Conservation (phyloP, 257 asterid species). For the Apocynum venetum region DNA sequence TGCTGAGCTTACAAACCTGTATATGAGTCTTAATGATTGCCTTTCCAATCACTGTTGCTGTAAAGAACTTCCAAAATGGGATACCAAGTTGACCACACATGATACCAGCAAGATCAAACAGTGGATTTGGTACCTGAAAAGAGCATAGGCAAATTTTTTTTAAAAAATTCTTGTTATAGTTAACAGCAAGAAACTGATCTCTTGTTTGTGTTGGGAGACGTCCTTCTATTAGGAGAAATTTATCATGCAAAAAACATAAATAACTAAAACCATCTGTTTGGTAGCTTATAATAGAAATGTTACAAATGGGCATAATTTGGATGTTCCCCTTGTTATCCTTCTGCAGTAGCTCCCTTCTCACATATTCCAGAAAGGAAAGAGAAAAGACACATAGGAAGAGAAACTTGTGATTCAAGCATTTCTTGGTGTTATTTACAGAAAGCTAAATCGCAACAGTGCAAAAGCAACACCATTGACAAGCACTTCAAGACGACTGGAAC, state of each 20-base stretch:
- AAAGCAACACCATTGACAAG: neutral
- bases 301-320: neutral
- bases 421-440: neutral
- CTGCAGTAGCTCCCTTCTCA: neutral
- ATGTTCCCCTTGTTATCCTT: neutral
- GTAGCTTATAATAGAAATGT: neutral
- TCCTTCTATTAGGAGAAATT: neutral
- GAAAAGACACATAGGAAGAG: neutral
- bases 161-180: neutral
- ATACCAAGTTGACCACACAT: constrained; percentile 42
- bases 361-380: neutral
- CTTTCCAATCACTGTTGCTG: constrained; percentile 34
- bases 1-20: constrained; percentile 24
- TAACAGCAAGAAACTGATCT: neutral
- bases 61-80: constrained; percentile 36
- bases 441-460: neutral
- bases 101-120: constrained; percentile 40
- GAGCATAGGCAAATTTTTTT: neutral
- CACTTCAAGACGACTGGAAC: neutral
- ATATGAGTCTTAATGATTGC: constrained; percentile 37
- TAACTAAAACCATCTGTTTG: neutral
- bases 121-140: constrained; percentile 40
- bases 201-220: neutral
- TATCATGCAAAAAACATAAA: neutral
- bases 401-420: neutral